These are phyloP conservation scores for Aspergillus oerlinghausenensis DNA, from an alignment of 2,329 filamentous ascomycete genomes.

Conservation along the genomic window DNA sequence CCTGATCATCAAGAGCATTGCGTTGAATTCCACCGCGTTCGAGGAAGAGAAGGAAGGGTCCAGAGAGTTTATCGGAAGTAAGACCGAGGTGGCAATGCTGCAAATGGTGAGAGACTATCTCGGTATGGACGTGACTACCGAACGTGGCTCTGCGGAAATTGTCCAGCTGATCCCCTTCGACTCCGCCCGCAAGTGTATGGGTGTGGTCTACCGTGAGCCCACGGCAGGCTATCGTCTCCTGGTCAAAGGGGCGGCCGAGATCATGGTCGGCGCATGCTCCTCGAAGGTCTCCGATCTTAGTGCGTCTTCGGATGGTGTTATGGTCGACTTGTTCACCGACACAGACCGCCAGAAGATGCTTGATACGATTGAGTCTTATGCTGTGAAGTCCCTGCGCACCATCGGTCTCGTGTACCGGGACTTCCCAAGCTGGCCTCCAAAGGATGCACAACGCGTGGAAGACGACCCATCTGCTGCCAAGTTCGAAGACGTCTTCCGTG, in stretches of 20 bases:
- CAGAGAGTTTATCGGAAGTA: slow-evolving; percentile 67
- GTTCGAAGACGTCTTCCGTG: slow-evolving; percentile 64
- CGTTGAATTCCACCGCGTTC: slow-evolving; percentile 64
- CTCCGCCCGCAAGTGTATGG: slow-evolving; percentile 66
- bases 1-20: slow-evolving; percentile 39
- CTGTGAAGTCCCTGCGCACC: slow-evolving; percentile 61
- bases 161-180: slow-evolving; percentile 71
- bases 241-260: slow-evolving; percentile 47
- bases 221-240: slow-evolving; percentile 41
- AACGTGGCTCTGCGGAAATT: slow-evolving; percentile 57
- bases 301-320: slow-evolving; percentile 18
- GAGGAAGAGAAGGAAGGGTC: slow-evolving; percentile 67
- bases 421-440: slow-evolving; percentile 64
- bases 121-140: slow-evolving; percentile 62
- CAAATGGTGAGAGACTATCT: slow-evolving; percentile 63
- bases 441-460: slow-evolving; percentile 50
- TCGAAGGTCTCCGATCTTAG: slow-evolving; percentile 31
- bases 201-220: slow-evolving; percentile 40
- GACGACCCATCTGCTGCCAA: slow-evolving; percentile 60
- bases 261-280: slow-evolving; percentile 38
- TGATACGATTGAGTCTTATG: slow-evolving; percentile 39
- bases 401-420: slow-evolving; percentile 72
- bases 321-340: slow-evolving; percentile 22
- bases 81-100: slow-evolving; percentile 72
- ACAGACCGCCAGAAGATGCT: slow-evolving; percentile 24